Base-by-base conservation (phyloP, 2,329 filamentous ascomycete genomes). In the Chrysoporthe austroafricana region DNA sequence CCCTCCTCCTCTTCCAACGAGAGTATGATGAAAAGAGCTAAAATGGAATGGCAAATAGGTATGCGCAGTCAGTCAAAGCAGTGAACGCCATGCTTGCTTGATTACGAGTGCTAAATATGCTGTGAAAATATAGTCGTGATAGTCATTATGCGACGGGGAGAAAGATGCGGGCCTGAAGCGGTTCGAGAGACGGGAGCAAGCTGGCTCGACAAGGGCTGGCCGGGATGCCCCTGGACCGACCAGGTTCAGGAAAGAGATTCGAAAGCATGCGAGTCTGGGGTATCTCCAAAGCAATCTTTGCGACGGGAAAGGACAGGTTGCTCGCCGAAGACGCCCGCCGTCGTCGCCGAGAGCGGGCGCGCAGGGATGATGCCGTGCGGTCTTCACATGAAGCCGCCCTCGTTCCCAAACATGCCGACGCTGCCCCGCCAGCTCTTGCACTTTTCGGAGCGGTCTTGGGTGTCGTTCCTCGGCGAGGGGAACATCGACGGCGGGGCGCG, bases 341-440 rank as follows among this genome's bases (percentile, higher is more conserved):
- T 34, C 54, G 54, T 34, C 26, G 2, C 26, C 26, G 26, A 26
- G 26, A 26, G 26, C 26, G 26, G 26, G 26, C 2, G 26, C 26
- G 26, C 26, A 26, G 26, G 26, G 26, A 26, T 26, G 54, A 57
- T 7, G 54, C 54, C 13, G 26, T 34, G 21, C 2, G 39, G 13
- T 1, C 4, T 36, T 84, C 74, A 88, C 50, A 88, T 73, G 72
- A 89, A 86, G 26, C 83, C 84, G 44, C 85, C 84, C 56, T 89
- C 86, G 64, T 75, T 74, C 21, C 81, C 81, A 61, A 87, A 81
- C 14, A 88, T 83, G 42, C 85, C 84, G 42, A 88, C 82, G 70
- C 84, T 87, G 34, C 84, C 82, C 44, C 86, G 83, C 86, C 86
- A 89, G 62, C 62, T 68, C 69, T 82, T 81, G 73, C 85, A 88